Conservation (phyloP, 371 early-diverging fungal species). For the Mycotypha africana region DNA sequence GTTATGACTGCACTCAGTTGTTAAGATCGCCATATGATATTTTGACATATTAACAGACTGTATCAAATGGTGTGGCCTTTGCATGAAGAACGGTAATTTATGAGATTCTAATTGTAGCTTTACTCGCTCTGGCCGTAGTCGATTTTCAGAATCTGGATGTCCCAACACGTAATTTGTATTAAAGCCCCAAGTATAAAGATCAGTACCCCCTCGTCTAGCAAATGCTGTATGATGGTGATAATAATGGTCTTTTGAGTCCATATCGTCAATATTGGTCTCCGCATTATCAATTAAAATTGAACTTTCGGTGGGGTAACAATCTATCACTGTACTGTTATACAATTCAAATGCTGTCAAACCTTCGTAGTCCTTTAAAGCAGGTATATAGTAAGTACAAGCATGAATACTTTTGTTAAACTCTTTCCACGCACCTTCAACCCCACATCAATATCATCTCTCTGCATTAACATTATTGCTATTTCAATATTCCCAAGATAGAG, state of each 20-base stretch:
- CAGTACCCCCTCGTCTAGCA: slow-evolving; percentile 34
- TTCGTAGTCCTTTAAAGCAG: slow-evolving; percentile 29
- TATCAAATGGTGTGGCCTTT: slow-evolving; percentile 29
- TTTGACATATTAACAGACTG: slow-evolving; percentile 57
- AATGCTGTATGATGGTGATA: no score
- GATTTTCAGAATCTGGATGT: slow-evolving; percentile 60
- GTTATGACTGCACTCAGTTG: slow-evolving; percentile 42
- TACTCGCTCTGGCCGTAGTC: slow-evolving; percentile 61
- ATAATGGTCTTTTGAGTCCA: no score
- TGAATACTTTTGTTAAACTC: not conserved
- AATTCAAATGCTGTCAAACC: slow-evolving; percentile 27
- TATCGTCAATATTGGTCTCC: no score
- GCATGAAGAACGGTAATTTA: slow-evolving; percentile 13
- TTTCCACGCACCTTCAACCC: slow-evolving; percentile 31
- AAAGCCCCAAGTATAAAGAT: slow-evolving; percentile 74
- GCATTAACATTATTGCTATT: slow-evolving; percentile 49
- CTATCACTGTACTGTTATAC: slow-evolving; percentile 10
- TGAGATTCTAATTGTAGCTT: slow-evolving; percentile 39
- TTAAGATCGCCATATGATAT: slow-evolving; percentile 62
- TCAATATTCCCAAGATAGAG: slow-evolving; percentile 61
- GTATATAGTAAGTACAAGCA: not conserved
- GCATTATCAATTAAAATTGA: no score
- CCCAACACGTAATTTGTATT: slow-evolving; percentile 71
- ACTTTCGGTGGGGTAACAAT: no score
- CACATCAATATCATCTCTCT: slow-evolving; percentile 51